Conservation (phyloP, 768 basidiomycete species). For the Rubroboletus satanas region DNA sequence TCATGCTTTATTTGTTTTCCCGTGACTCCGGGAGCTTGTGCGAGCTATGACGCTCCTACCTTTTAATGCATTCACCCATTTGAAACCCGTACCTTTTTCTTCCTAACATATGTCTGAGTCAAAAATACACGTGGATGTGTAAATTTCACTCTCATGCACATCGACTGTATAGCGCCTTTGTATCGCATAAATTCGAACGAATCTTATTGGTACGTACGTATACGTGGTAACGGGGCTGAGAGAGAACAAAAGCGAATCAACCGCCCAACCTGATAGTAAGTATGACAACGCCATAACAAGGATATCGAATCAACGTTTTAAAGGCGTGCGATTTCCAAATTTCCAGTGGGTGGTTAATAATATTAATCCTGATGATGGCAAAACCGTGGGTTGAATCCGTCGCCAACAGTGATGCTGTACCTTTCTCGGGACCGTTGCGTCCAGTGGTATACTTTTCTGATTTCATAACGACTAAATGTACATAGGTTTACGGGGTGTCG, state of each 20-base stretch:
- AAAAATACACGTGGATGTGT: not conserved
- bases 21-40: not conserved
- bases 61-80: not conserved
- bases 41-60: not conserved
- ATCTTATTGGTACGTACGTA: not conserved
- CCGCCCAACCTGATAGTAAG: not conserved
- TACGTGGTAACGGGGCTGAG: not conserved
- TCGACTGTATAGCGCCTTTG: not conserved
- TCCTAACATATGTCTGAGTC: not conserved
- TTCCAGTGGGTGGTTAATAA: too few species aligned
- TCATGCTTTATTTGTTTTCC: not conserved
- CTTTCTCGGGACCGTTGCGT: too few species aligned
- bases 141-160: not conserved
- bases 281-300: not conserved
- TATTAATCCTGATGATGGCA: not conserved
- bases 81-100: not conserved
- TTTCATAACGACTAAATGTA: not conserved
- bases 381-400: not conserved
- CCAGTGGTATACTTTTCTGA: too few species aligned
- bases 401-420: too few species aligned
- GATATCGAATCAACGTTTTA: not conserved
- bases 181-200: not conserved
- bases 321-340: not conserved
- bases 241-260: not conserved
- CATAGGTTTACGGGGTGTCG: not conserved